phyloP scores from a whole-genome alignment of 2,329 filamentous ascomycete genomes.

The Escovopsis weberi region DNA sequence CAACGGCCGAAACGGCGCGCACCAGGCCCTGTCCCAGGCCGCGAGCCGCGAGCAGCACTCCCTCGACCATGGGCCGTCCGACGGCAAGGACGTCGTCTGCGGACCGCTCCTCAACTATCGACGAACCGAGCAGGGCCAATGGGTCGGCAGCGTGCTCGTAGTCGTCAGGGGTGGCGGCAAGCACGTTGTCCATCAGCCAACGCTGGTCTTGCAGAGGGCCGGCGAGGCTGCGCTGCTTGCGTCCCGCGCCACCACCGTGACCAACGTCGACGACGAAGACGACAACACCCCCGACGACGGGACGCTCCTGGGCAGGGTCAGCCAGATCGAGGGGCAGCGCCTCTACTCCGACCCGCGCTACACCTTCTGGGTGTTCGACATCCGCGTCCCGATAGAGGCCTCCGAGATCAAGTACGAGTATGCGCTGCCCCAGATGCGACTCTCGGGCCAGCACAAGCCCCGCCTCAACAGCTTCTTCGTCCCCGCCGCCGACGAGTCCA shows the following conservation, averaged over 20 bases:
- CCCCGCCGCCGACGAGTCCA: conserved; percentile 67
- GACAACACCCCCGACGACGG: conserved; percentile 14
- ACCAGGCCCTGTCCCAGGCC: conserved; percentile 35
- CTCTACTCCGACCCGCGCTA: conserved; percentile 50
- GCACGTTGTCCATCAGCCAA: conserved; percentile 42
- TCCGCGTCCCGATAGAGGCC: conserved; percentile 60
- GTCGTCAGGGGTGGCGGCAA: conserved; percentile 60
- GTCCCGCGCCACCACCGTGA: conserved; percentile 2
- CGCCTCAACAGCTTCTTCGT: conserved; percentile 65
- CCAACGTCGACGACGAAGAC: conserved; percentile 12
- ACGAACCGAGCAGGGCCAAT: conserved; percentile 55
- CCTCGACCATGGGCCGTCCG: conserved; percentile 9
- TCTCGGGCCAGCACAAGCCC: conserved; percentile 40
- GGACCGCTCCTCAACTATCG: conserved; percentile 69
- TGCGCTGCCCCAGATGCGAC: conserved; percentile 50
- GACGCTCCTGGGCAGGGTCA: conserved; percentile 28
- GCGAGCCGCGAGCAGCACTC: conserved; percentile 11
- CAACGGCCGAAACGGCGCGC: conserved; percentile 18
- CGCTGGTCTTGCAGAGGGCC: conserved; percentile 37
- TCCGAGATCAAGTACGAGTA: conserved; percentile 70
- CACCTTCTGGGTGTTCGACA: conserved; percentile 89
- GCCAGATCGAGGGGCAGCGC: conserved; percentile 25
- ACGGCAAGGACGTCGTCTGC: conserved; percentile 48
- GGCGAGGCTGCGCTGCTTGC: conserved; percentile 11
- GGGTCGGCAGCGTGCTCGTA: conserved; percentile 77